These are phyloP conservation scores for Tricholoma flavovirens DNA, from an alignment of 768 basidiomycete species.

Conservation along the genomic window DNA sequence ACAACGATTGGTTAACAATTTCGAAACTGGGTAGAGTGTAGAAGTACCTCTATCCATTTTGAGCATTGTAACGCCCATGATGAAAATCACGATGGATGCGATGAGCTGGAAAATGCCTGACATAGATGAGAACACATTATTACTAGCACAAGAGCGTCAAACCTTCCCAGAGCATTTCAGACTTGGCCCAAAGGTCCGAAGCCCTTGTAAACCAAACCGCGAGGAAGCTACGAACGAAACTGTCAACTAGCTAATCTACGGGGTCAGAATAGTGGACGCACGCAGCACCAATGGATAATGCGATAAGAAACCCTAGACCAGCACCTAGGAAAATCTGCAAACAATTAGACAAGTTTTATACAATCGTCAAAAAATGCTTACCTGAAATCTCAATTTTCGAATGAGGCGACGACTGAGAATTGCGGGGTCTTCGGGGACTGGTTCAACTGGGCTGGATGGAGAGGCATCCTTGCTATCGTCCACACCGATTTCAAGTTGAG, in stretches of 20 bases:
- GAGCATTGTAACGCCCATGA: conserved; percentile 93
- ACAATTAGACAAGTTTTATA: background rate
- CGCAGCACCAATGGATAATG: conserved; percentile 81
- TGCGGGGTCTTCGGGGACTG: conserved; percentile 22
- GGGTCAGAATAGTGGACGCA: conserved; percentile 18
- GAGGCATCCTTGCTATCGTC: conserved; percentile 24
- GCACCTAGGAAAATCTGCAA: conserved; percentile 74
- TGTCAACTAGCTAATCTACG: background rate
- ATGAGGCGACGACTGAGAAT: conserved; percentile 41
- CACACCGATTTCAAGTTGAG: conserved; percentile 6
- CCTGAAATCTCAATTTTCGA: conserved; percentile 68
- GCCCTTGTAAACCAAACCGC: conserved; percentile 95
- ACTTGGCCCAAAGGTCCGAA: conserved; percentile 72
- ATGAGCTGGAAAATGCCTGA: conserved; percentile 66
- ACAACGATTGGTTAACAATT: background rate
- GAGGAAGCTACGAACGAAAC: conserved; percentile 51
- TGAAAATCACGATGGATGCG: conserved; percentile 77
- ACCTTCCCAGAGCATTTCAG: conserved; percentile 95
- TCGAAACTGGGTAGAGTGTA: background rate
- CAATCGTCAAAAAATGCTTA: conserved; percentile 12
- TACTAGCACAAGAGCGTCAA: conserved; percentile 17
- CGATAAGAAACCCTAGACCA: conserved; percentile 65
- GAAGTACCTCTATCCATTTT: conserved; percentile 73
- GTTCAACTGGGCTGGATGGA: conserved; percentile 17
- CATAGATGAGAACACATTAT: background rate